Conservation (phyloP, 371 early-diverging fungal genomes). For the Mucor sp. region DNA sequence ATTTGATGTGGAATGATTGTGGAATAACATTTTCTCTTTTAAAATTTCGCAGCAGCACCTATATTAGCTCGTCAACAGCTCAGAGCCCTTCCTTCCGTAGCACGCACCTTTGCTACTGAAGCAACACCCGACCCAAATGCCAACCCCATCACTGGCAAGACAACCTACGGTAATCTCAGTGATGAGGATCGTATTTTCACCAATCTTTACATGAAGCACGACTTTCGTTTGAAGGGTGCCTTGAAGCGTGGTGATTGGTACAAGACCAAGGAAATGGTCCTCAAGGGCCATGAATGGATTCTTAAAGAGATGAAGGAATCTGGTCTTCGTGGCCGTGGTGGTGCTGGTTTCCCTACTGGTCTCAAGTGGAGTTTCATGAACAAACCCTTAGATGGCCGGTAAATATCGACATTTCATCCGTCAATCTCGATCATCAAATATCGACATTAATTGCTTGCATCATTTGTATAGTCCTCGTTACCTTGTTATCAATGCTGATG, state of each 20-base stretch:
- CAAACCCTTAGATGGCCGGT: slow-evolving; percentile 87
- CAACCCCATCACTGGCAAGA: slow-evolving; percentile 51
- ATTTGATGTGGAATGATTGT: neutral
- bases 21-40: slow-evolving; percentile 1
- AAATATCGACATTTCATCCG: slow-evolving; percentile 9
- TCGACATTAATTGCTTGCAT: neutral
- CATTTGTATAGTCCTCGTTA: slow-evolving; percentile 76
- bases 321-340: slow-evolving; percentile 97
- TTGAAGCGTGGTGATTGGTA: slow-evolving; percentile 97
- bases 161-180: slow-evolving; percentile 74
- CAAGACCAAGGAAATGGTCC: slow-evolving; percentile 96
- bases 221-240: slow-evolving; percentile 89
- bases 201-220: slow-evolving; percentile 93
- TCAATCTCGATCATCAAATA: neutral
- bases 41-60: slow-evolving; percentile 17
- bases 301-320: slow-evolving; percentile 95
- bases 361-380: slow-evolving; percentile 99
- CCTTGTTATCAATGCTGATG: slow-evolving; percentile 97
- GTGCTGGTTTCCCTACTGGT: slow-evolving; percentile 98
- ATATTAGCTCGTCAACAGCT: slow-evolving; percentile 28
- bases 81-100: slow-evolving; percentile 29
- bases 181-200: slow-evolving; percentile 98
- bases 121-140: slow-evolving; percentile 49
- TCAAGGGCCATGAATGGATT: slow-evolving; percentile 97
- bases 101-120: slow-evolving; percentile 52